Percentiles rank a stretch among this genome's conserved stretches.
These are phyloP conservation scores for Metschnikowia rubicola DNA, from an alignment of 805 yeast genomes.

Conservation along the genomic window DNA sequence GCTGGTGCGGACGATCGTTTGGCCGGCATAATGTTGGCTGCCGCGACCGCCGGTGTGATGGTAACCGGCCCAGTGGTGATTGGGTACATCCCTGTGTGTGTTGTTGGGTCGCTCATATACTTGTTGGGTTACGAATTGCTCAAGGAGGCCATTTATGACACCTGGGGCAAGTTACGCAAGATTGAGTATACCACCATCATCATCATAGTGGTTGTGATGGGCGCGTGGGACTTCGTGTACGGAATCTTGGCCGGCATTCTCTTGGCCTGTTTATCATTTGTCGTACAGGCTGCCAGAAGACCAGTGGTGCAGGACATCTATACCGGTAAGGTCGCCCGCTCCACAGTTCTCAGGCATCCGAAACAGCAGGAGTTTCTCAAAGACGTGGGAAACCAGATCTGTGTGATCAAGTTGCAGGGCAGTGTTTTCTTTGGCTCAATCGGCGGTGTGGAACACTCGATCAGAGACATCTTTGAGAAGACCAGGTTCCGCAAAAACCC, in stretches of 20 bases:
- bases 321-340: conserved; percentile 84
- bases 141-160: conserved; percentile 82
- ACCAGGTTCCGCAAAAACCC: conserved; percentile 50
- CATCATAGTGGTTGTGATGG: conserved; percentile 91
- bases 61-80: conserved; percentile 87
- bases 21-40: conserved; percentile 86
- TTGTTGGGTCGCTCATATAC: conserved; percentile 90
- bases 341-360: conserved; percentile 89
- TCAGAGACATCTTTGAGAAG: conserved; percentile 63
- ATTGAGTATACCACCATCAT: conserved; percentile 84
- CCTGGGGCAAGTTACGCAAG: conserved; percentile 66
- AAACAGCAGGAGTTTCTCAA: conserved; percentile 80
- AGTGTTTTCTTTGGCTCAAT: conserved; percentile 93
- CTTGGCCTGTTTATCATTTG: conserved; percentile 90
- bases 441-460: conserved; percentile 79
- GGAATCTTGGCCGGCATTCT: conserved; percentile 90
- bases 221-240: conserved; percentile 88
- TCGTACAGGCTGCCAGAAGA: conserved; percentile 83
- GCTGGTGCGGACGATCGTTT: conserved; percentile 91
- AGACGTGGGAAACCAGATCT: conserved; percentile 87
- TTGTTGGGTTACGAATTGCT: conserved; percentile 86
- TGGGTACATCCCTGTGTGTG: conserved; percentile 92
- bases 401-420: conserved; percentile 82
- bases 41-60: conserved; percentile 79
- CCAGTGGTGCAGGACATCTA: conserved; percentile 80